A percentile compares a stretch with the other conserved stretches of the same genome.
phyloP scores from a whole-genome alignment of 768 basidiomycete species.

The Tylopilus sp. region DNA sequence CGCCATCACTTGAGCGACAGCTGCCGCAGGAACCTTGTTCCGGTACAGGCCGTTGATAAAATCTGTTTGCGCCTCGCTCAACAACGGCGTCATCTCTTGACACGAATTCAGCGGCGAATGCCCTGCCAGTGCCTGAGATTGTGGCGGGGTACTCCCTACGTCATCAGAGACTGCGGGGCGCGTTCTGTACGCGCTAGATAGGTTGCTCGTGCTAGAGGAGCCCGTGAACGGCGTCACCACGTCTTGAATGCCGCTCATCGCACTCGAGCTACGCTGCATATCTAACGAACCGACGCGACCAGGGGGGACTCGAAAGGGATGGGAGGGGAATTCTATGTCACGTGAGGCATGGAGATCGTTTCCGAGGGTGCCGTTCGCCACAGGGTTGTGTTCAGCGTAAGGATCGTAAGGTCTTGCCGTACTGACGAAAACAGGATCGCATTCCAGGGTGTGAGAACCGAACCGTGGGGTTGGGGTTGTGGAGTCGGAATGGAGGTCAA shows the following conservation, averaged over 20 bases:
- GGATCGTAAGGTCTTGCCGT: not conserved
- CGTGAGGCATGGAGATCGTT: not conserved
- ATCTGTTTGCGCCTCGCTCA: slow-evolving; percentile 26
- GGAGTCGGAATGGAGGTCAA: slow-evolving; percentile 4
- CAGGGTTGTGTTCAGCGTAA: not conserved
- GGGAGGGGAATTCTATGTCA: not conserved
- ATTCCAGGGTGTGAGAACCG: not conserved
- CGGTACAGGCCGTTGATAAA: slow-evolving; percentile 21
- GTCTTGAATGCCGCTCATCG: not conserved
- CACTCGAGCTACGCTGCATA: not conserved
- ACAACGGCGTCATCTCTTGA: slow-evolving; percentile 6
- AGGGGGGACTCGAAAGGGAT: slow-evolving; percentile 6
- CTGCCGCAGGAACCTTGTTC: slow-evolving; percentile 21
- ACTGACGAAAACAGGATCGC: not conserved
- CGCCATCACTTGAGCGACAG: slow-evolving; percentile 22
- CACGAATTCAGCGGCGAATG: not conserved
- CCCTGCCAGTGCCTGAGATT: not conserved
- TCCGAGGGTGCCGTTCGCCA: not conserved
- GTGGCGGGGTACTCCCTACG: not conserved
- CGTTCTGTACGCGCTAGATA: slow-evolving; percentile 1
- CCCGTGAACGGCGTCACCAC: slow-evolving; percentile 7
- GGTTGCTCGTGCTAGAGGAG: not conserved
- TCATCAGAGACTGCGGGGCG: slow-evolving; percentile 3
- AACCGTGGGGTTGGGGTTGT: not conserved
- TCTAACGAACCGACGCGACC: slow-evolving; percentile 4